phyloP scores from a whole-genome alignment of 805 yeast genomes.

The Lipomyces spencermartinsiae region DNA sequence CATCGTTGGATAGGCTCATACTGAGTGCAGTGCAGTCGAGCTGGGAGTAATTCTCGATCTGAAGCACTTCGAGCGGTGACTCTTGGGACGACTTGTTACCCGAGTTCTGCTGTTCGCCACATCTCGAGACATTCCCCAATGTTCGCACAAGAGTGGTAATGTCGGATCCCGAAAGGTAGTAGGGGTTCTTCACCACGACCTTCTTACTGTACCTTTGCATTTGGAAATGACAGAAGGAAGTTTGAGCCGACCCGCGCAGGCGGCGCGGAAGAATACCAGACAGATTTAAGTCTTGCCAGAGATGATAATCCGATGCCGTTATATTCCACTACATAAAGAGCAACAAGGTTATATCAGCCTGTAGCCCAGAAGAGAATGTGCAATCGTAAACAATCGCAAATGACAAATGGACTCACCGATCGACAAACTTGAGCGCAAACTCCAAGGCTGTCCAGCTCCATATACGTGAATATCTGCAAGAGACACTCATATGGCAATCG shows the following conservation, averaged over 20 bases:
- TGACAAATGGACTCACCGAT: conserved; percentile 14
- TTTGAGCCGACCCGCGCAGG: not conserved
- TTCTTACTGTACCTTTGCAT: not conserved
- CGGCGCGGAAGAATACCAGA: conserved; percentile 8
- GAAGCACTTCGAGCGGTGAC: conserved; percentile 2
- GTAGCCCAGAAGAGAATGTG: not conserved
- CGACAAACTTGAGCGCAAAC: conserved; percentile 19
- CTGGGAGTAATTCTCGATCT: conserved; percentile 14
- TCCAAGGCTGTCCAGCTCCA: conserved; percentile 10
- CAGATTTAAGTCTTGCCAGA: conserved; percentile 13
- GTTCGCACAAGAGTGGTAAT: conserved; percentile 2
- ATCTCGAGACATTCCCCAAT: not conserved
- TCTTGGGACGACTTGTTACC: not conserved
- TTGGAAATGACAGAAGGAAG: conserved; percentile 2
- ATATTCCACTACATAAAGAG: conserved; percentile 13
- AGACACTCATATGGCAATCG: conserved; percentile 25
- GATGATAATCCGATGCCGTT: conserved; percentile 9
- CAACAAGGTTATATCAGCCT: not conserved
- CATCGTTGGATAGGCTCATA: conserved; percentile 8
- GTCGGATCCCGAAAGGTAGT: conserved; percentile 12
- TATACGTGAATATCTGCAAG: conserved; percentile 13
- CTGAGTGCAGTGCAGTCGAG: conserved; percentile 1
- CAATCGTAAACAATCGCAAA: not conserved
- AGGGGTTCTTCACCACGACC: conserved; percentile 12
- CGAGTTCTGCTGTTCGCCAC: not conserved